Evolutionary conservation across 345 rosid genomes (phyloP), one percentile per base, ranked within the genome.

Genomic region (Cochlearia excelsa): DNA sequence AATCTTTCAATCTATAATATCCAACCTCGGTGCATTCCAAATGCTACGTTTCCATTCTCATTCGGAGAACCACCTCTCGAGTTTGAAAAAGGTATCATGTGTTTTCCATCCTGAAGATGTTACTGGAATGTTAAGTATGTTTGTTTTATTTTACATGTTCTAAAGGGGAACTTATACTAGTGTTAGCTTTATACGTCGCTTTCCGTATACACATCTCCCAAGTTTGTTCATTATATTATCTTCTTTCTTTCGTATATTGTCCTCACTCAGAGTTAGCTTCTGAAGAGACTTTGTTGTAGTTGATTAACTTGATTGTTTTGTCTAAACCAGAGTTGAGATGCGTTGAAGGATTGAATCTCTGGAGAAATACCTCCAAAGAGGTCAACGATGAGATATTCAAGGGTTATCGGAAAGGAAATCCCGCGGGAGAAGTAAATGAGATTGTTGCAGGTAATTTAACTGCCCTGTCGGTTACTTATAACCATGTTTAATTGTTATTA

Each of bases 341-440:
- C 34, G 41, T 74, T 57, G 67, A 68, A 79, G 88, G 90, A 63
- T 31, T 72, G 40, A 62, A 65, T 65, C 55, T 80, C 53, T 90
- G 99, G 99, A 74, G 82, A 66, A 81, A 83, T 71, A 79, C 70
- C 69, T 75, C 90, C 60, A 64, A 53, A 50, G 83, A 75, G 74
- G 74, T 94, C 67, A 94, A 94, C 51, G 75, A 82, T 47, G 86
- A 79, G 74, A 66, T 94, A 43, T 90, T 75, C 72, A 79, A 66
- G 69, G 96, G 99, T 46, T 94, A 76, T 51, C 62, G 42, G 30
- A 77, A 80, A 66, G 96, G 90, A 58, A 90, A 93, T 61, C 44
- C 75, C 9, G 81, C 77, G 31, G 57, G 75, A 51, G 68, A 74
- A 67, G 77, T 80, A 50, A 84, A 89, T 56, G 99, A 82, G 82